Percentiles rank a stretch among this genome's conserved stretches.
These are phyloP conservation scores for Nasturtium officinale DNA, from an alignment of 345 rosid genomes.

Conservation along the genomic window DNA sequence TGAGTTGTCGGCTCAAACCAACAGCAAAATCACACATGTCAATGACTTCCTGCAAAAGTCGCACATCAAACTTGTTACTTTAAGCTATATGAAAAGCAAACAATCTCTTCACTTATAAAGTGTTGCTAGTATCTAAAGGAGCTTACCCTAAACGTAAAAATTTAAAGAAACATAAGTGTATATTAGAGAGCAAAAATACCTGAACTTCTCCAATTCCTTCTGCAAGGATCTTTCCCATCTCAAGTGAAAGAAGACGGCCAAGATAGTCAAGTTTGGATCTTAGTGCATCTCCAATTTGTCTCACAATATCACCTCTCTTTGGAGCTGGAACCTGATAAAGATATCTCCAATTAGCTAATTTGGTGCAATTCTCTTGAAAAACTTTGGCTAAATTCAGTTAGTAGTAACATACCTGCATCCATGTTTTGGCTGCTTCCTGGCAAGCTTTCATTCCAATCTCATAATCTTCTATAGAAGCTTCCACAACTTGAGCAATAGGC, in stretches of 20 bases:
- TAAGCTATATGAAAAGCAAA: not conserved
- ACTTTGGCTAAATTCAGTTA: not conserved
- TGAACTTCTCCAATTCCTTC: slow-evolving; percentile 99
- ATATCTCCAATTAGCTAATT: not conserved
- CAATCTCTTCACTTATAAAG: not conserved
- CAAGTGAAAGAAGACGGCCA: slow-evolving; percentile 88
- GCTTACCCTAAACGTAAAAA: not conserved
- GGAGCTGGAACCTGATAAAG: slow-evolving; percentile 81
- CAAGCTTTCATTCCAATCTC: slow-evolving; percentile 87
- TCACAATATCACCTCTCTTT: slow-evolving; percentile 94
- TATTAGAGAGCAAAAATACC: slow-evolving; percentile 46
- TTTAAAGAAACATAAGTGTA: not conserved
- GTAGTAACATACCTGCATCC: slow-evolving; percentile 69
- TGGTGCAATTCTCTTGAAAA: not conserved
- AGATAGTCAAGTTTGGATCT: slow-evolving; percentile 78
- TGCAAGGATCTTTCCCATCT: slow-evolving; percentile 96
- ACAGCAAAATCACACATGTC: slow-evolving; percentile 99
- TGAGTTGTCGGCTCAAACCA: slow-evolving; percentile 93
- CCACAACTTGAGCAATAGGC: slow-evolving; percentile 80
- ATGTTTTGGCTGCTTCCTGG: slow-evolving; percentile 70
- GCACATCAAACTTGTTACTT: not conserved
- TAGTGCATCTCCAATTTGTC: slow-evolving; percentile 93
- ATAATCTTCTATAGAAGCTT: slow-evolving; percentile 80
- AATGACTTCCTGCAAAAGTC: slow-evolving; percentile 77
- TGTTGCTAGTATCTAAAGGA: not conserved